Conservation (phyloP, 2,329 filamentous ascomycete species). For the Tolypocladium sp. region DNA sequence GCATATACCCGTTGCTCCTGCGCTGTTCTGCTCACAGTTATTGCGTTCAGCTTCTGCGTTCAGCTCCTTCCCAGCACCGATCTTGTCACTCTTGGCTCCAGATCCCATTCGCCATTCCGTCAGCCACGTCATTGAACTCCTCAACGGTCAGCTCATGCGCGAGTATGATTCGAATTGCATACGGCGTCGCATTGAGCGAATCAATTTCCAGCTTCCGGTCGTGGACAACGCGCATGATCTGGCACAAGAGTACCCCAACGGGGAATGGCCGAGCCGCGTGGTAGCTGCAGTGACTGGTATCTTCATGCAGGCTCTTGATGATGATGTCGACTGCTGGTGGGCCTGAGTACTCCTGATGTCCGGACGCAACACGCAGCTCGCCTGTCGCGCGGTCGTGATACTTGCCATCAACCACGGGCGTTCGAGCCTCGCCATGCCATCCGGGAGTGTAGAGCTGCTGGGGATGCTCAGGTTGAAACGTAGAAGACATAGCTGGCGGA, state of each 20-base stretch:
- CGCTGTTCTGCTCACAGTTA: too few relatives aligned
- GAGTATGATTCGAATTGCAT: conserved; percentile 5
- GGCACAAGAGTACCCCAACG: conserved; percentile 2
- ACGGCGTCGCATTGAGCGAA: conserved; percentile 6
- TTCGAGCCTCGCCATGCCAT: conserved; percentile 5
- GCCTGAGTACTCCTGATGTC: conserved; percentile 2
- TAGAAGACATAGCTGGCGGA: background rate
- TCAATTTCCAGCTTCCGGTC: conserved; percentile 4
- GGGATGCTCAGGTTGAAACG: background rate
- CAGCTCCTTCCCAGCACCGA: background rate
- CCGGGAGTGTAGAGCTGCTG: conserved; percentile 1
- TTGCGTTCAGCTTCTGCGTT: too few relatives aligned
- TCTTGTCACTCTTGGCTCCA: background rate
- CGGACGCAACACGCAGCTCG: conserved; percentile 1
- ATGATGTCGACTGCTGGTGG: conserved; percentile 6
- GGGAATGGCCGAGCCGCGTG: conserved; percentile 6
- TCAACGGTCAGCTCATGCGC: background rate
- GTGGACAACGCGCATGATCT: conserved; percentile 7
- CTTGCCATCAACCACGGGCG: conserved; percentile 8
- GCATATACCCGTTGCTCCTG: too few relatives aligned
- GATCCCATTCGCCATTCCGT: conserved; percentile 1
- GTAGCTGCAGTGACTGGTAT: background rate
- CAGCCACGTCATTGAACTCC: background rate
- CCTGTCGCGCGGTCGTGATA: conserved; percentile 7
- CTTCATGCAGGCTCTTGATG: conserved; percentile 2